Evolutionary conservation across 2,329 filamentous ascomycete species (phyloP).

Genomic region (Graphilbum sp.): DNA sequence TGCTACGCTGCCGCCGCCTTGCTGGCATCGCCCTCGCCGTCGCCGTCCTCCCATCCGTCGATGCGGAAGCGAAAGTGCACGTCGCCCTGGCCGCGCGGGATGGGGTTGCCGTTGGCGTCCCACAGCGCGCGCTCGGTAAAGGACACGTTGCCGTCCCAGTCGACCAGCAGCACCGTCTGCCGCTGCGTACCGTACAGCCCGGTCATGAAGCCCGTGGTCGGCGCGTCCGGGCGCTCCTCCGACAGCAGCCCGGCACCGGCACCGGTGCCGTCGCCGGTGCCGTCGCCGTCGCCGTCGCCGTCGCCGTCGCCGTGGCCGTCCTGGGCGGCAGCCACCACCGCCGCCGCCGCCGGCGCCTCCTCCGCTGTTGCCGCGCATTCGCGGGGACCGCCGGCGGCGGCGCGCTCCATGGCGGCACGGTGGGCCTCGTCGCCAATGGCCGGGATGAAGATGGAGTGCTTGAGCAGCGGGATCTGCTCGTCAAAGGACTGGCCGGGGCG

Average conservation of each 20-base stretch:
- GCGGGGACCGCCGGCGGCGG: constrained; percentile 14
- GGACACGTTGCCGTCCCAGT: constrained; percentile 45
- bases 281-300: no score
- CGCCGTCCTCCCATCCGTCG: constrained; percentile 29
- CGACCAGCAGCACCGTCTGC: constrained; percentile 45
- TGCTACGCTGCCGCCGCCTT: no score
- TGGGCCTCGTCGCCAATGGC: constrained; percentile 30
- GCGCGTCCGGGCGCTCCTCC: constrained; percentile 19
- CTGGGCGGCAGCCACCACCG: no score
- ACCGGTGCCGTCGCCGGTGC: no score
- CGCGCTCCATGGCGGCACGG: constrained; percentile 12
- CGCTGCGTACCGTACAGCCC: constrained; percentile 50
- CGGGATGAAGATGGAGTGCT: constrained; percentile 46
- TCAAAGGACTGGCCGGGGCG: constrained; percentile 28
- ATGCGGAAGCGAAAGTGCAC: constrained; percentile 38
- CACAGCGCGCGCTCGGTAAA: constrained; percentile 44
- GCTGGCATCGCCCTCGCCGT: no score
- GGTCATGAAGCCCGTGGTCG: constrained; percentile 29
- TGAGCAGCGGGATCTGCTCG: constrained; percentile 34
- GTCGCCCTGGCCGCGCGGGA: constrained; percentile 38
- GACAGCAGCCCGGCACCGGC: constrained; percentile 18
- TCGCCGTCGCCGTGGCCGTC: no score
- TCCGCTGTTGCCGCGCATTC: constrained; percentile 20
- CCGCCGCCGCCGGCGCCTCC: no score
- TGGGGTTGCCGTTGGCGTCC: constrained; percentile 37